Percentiles rank a stretch among this genome's conserved stretches.
phyloP scores from a whole-genome alignment of 805 yeast genomes.

The Phaffomyces antillensis region DNA sequence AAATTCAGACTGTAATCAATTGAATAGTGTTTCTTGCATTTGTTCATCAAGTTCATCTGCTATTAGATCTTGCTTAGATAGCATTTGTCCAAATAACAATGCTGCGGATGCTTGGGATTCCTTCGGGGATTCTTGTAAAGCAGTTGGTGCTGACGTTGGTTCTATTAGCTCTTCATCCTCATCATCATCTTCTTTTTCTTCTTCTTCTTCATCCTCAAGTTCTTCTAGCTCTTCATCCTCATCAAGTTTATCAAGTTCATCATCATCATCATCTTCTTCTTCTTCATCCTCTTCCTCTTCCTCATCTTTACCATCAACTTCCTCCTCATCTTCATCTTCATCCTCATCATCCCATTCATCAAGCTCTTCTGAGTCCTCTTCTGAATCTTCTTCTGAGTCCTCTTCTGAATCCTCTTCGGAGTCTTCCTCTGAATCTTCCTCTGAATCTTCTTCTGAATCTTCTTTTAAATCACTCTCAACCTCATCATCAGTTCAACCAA shows the following conservation, averaged over 20 bases:
- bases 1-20: conserved; percentile 44
- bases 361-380: conserved; percentile 2
- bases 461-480: not conserved
- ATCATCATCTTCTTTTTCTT: conserved; percentile 7
- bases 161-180: conserved; percentile 8
- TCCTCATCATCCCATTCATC: conserved; percentile 9
- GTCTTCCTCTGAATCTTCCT: conserved; percentile 6
- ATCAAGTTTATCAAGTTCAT: not conserved
- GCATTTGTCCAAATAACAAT: conserved; percentile 60
- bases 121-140: conserved; percentile 50
- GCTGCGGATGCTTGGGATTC: conserved; percentile 52
- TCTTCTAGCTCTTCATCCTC: conserved; percentile 18
- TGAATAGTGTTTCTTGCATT: conserved; percentile 62
- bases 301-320: conserved; percentile 4
- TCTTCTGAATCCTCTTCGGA: conserved; percentile 5
- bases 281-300: conserved; percentile 7
- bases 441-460: not conserved
- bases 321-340: conserved; percentile 9
- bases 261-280: not conserved
- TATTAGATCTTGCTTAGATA: conserved; percentile 55
- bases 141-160: conserved; percentile 28
- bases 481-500: conserved; percentile 5
- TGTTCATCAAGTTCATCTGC: conserved; percentile 50
- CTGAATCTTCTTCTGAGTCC: conserved; percentile 8
- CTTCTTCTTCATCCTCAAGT: conserved; percentile 6